phyloP scores from a whole-genome alignment of 306 rosid species.

The Sindora glabra region DNA sequence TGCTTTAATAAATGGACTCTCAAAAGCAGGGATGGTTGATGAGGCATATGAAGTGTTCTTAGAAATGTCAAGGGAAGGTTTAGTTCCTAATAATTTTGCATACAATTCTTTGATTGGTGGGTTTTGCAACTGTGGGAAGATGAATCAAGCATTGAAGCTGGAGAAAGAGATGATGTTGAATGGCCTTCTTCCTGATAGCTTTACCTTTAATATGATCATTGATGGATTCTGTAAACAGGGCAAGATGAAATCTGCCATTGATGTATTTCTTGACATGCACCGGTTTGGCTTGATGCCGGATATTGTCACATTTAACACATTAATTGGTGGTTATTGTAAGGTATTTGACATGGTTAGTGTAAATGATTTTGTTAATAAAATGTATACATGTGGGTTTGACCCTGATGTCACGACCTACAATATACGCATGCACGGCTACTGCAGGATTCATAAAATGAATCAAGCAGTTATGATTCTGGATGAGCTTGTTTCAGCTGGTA shows the following conservation, averaged over 20 bases:
- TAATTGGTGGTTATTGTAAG: slow-evolving; percentile 65
- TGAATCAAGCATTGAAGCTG: slow-evolving; percentile 50
- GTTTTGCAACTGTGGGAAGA: slow-evolving; percentile 39
- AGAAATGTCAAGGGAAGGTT: slow-evolving; percentile 51
- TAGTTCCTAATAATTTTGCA: slow-evolving; percentile 66
- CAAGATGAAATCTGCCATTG: slow-evolving; percentile 53
- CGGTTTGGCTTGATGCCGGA: slow-evolving; percentile 51
- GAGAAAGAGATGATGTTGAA: slow-evolving; percentile 56
- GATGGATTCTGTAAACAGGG: slow-evolving; percentile 63
- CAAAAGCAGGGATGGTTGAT: slow-evolving; percentile 50
- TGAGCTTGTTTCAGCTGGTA: slow-evolving; percentile 53
- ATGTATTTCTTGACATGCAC: slow-evolving; percentile 45
- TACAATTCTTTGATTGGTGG: slow-evolving; percentile 73
- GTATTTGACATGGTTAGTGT: slow-evolving; percentile 57
- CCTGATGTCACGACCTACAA: slow-evolving; percentile 72
- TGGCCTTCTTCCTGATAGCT: slow-evolving; percentile 63
- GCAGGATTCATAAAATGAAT: slow-evolving; percentile 40
- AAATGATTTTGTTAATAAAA: slow-evolving; percentile 40
- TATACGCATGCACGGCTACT: slow-evolving; percentile 50
- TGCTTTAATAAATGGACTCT: slow-evolving; percentile 71
- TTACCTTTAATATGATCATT: slow-evolving; percentile 61
- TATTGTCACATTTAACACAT: slow-evolving; percentile 54
- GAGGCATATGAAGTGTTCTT: slow-evolving; percentile 40
- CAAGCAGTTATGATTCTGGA: slow-evolving; percentile 47
- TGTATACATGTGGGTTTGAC: slow-evolving; percentile 47